Evolutionary conservation across 208 protist genomes (phyloP), one percentile per base, ranked within the genome.

Genomic region (Leptomonas pyrrhocoris): DNA sequence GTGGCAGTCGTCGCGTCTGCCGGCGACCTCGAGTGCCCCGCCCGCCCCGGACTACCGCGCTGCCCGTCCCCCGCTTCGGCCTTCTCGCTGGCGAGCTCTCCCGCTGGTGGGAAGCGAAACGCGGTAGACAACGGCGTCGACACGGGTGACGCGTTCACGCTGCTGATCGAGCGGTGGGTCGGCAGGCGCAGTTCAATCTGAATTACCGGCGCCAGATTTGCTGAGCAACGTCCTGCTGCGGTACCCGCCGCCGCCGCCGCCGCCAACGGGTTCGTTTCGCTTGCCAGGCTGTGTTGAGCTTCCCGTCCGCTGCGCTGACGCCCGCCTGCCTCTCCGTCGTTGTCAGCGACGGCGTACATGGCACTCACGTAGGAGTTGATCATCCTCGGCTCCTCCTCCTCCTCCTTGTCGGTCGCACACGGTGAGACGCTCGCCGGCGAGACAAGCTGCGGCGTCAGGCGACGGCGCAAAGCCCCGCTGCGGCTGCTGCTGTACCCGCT

Each of bases 341-440:
- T 40, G 9, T 40, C 28, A 19, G 42, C 62, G 9, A 65, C 62
- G 6, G 53, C 62, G 71, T 71, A 77, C 45, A 77, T 46, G 9
- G 71, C 63, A 15, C 59, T 38, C 40, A 77, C 71, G 31, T 67
- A 66, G 16, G 71, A 69, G 48, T 58, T 57, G 11, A 71, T 45
- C 40, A 43, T 69, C 6, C 42, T 27, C 15, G 56, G 63, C 15
- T 59, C 56, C 34, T 51, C 71, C 4, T 64, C 55, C 27, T 51
- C 63, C 19, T 65, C 57, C 13, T 31, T 19, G 6, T 53, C 64
- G 8, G 12, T 21, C 19, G 53, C 40, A 27, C 27, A 48, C 2
- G 64, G 53, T 5, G 63, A 68, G 2, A 25, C 16, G 18, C 50
- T 16, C 11, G 34, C 63, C 12, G 63, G 63, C 6, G 36, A 57